Conservation (phyloP, 352 stramenopile species). For the Globisporangium uncinulatum region DNA sequence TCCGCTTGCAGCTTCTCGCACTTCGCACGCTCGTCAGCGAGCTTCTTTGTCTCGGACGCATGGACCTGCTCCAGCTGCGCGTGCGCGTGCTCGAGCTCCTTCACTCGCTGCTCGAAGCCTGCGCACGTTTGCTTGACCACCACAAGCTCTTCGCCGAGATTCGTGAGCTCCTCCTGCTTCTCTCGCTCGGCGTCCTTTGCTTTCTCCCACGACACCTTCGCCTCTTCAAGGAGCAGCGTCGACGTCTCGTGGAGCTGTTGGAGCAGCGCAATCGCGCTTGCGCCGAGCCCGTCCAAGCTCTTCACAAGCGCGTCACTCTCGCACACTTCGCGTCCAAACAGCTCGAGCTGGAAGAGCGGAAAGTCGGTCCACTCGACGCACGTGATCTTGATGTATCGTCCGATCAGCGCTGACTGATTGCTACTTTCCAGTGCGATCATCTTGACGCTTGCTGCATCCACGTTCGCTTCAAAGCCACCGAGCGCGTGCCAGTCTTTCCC, state of each 20-base stretch:
- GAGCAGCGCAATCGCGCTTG: slow-evolving; percentile 35
- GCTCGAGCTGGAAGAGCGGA: slow-evolving; percentile 58
- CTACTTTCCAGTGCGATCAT: slow-evolving; percentile 25
- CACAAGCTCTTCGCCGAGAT: slow-evolving; percentile 63
- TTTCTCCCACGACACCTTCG: slow-evolving; percentile 62
- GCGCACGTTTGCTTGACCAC: slow-evolving; percentile 41
- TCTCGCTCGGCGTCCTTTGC: slow-evolving; percentile 69
- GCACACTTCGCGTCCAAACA: slow-evolving; percentile 51
- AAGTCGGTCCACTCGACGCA: slow-evolving; percentile 59
- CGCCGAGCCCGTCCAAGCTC: slow-evolving; percentile 32
- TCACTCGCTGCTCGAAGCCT: slow-evolving; percentile 33
- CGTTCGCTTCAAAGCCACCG: slow-evolving; percentile 59
- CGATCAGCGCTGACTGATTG: slow-evolving; percentile 15
- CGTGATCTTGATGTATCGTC: slow-evolving; percentile 57
- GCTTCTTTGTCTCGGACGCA: slow-evolving; percentile 15
- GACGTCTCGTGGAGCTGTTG: slow-evolving; percentile 46
- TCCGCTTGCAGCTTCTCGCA: slow-evolving; percentile 43
- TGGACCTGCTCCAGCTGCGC: slow-evolving; percentile 10
- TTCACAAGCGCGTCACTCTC: slow-evolving; percentile 44
- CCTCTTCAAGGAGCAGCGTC: slow-evolving; percentile 56
- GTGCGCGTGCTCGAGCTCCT: slow-evolving; percentile 2
- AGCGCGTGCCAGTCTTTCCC: slow-evolving; percentile 53
- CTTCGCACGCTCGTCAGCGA: slow-evolving; percentile 22
- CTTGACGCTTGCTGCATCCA: slow-evolving; percentile 21
- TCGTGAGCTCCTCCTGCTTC: slow-evolving; percentile 72